Conservation (phyloP, 2,329 filamentous ascomycete genomes). For the Xylariaceae sp. region DNA sequence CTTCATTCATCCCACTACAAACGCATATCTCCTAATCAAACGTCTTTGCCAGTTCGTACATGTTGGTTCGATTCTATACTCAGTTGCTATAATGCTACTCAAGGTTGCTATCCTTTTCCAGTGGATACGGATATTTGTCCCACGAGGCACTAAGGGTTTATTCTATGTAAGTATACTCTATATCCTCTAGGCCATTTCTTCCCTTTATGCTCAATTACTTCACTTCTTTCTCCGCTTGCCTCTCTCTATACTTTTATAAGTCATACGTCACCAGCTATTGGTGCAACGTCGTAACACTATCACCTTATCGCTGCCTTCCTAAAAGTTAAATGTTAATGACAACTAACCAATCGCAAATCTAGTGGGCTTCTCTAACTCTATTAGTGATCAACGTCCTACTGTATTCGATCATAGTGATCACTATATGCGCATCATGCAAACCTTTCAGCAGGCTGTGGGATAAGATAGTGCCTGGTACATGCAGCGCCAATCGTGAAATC, state of each 20-base stretch:
- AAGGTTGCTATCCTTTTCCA: constrained; percentile 25
- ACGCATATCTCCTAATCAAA: background rate
- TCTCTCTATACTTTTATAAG: too few relatives aligned
- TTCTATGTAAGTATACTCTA: constrained; percentile 13
- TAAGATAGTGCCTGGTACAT: constrained; percentile 10
- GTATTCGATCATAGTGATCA: constrained; percentile 6
- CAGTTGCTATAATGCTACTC: constrained; percentile 14
- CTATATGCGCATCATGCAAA: constrained; percentile 7
- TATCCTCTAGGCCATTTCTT: background rate
- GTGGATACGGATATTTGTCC: constrained; percentile 25
- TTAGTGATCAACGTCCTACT: constrained; percentile 3
- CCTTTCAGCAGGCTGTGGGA: constrained; percentile 21
- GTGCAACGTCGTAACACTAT: background rate
- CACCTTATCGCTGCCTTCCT: background rate
- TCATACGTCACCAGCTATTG: too few relatives aligned
- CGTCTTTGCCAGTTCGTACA: constrained; percentile 3
- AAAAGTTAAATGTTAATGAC: background rate
- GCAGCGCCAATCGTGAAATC: background rate
- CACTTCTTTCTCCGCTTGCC: too few relatives aligned
- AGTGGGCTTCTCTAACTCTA: constrained; percentile 14
- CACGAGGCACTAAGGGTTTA: constrained; percentile 4
- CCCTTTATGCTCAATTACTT: background rate
- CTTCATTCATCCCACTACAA: background rate
- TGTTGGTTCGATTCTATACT: constrained; percentile 13
- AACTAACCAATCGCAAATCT: background rate